These are phyloP conservation scores for Zopfia rhizophila DNA, from an alignment of 2,329 filamentous ascomycete genomes.

Conservation along the genomic window DNA sequence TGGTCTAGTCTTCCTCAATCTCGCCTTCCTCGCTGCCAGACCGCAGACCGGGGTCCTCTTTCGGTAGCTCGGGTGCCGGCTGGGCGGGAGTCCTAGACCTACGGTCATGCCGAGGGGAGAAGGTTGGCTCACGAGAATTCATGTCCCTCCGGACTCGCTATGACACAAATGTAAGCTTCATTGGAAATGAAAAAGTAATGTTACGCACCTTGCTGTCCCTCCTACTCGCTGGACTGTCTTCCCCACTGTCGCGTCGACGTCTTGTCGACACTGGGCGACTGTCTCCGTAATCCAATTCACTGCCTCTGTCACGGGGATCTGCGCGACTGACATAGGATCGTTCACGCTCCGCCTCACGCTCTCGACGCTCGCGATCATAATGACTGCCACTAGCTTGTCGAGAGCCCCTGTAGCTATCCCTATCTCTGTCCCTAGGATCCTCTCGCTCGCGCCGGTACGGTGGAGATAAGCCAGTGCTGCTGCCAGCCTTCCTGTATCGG, in stretches of 20 bases:
- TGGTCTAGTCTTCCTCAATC: slow-evolving; percentile 84
- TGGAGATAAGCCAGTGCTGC: slow-evolving; percentile 71
- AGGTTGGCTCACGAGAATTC: slow-evolving; percentile 69
- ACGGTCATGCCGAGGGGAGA: slow-evolving; percentile 63
- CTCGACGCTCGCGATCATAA: slow-evolving; percentile 87
- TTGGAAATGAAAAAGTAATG: not conserved
- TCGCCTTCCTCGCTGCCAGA: slow-evolving; percentile 97
- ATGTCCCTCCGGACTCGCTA: slow-evolving; percentile 37
- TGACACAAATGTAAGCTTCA: slow-evolving; percentile 22
- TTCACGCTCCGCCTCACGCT: slow-evolving; percentile 90
- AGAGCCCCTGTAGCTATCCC: slow-evolving; percentile 56
- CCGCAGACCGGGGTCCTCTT: slow-evolving; percentile 72
- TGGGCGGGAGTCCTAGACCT: slow-evolving; percentile 67
- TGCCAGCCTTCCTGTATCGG: slow-evolving; percentile 86
- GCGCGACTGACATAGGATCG: slow-evolving; percentile 83
- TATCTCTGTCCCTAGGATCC: slow-evolving; percentile 46
- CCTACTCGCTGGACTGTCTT: slow-evolving; percentile 58
- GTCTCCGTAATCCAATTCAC: slow-evolving; percentile 92
- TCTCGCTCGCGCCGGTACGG: slow-evolving; percentile 55
- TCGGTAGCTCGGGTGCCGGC: slow-evolving; percentile 42
- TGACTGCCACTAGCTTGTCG: slow-evolving; percentile 71
- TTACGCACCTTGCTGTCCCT: slow-evolving; percentile 56
- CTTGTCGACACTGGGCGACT: slow-evolving; percentile 67
- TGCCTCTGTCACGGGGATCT: slow-evolving; percentile 80
- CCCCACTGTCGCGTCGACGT: slow-evolving; percentile 81